phyloP scores from a whole-genome alignment of 345 rosid genomes.

The Bruguiera gymnorhiza region DNA sequence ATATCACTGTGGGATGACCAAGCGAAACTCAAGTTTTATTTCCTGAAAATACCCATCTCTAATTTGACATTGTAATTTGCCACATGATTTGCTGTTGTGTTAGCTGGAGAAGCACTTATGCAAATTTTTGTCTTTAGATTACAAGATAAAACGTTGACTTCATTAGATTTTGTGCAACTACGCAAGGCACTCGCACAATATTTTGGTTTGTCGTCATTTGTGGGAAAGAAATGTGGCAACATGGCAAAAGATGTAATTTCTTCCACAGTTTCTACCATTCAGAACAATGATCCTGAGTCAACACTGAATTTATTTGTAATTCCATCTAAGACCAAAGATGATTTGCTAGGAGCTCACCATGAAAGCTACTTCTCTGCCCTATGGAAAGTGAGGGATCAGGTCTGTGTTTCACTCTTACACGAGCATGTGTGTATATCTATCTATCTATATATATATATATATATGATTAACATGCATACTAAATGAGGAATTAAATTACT shows the following conservation, averaged over 20 bases:
- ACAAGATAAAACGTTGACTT: conserved; percentile 53
- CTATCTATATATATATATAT: not conserved
- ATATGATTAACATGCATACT: not conserved
- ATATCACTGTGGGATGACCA: not conserved
- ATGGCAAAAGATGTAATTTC: conserved; percentile 13
- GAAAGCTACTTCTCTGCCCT: conserved; percentile 50
- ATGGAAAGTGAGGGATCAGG: conserved; percentile 65
- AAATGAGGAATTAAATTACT: not conserved
- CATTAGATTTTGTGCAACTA: conserved; percentile 28
- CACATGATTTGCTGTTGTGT: not conserved
- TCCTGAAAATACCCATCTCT: not conserved
- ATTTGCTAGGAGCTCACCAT: conserved; percentile 38
- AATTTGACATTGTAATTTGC: not conserved
- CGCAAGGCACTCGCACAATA: conserved; percentile 45
- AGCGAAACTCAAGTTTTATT: not conserved
- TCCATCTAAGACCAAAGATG: conserved; percentile 49
- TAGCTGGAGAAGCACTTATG: not conserved
- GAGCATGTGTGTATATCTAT: not conserved
- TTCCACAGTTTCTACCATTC: conserved; percentile 1
- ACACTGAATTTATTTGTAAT: conserved; percentile 41
- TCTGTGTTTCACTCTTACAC: conserved; percentile 16
- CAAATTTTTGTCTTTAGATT: conserved; percentile 36
- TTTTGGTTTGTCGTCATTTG: conserved; percentile 54
- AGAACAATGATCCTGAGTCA: conserved; percentile 23
- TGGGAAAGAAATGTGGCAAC: conserved; percentile 34